These are phyloP conservation scores for Podila epigama DNA, from an alignment of 192 early-diverging fungal genomes.

Conservation along the genomic window DNA sequence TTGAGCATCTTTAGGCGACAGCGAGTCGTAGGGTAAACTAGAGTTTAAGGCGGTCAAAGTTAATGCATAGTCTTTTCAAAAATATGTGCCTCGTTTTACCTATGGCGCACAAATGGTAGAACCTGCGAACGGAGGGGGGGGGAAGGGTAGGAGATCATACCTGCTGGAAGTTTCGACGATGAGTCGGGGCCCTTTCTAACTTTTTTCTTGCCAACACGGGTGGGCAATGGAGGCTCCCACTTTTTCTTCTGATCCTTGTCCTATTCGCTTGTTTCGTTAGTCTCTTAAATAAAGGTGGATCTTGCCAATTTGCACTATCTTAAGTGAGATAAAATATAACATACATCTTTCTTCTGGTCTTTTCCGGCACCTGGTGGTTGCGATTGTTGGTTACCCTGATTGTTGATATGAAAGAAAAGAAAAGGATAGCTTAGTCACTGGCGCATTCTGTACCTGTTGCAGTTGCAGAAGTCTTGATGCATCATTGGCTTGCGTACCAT, in stretches of 20 bases:
- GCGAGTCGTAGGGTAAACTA: constrained; percentile 97
- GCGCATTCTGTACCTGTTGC: too few relatives aligned
- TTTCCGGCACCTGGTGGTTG: constrained; percentile 34
- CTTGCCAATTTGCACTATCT: too few relatives aligned
- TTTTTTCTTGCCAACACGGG: constrained; percentile 99
- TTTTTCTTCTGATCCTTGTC: constrained; percentile 92
- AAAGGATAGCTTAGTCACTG: too few relatives aligned
- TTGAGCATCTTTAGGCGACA: constrained; percentile 98
- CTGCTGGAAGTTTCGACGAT: constrained; percentile 88
- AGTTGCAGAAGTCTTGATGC: too few relatives aligned
- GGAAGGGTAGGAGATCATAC: constrained; percentile 62
- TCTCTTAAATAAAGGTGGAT: too few relatives aligned
- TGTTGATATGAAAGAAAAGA: too few relatives aligned
- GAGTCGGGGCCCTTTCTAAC: constrained; percentile 88
- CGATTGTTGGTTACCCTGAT: constrained; percentile 51
- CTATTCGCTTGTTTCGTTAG: constrained; percentile 32
- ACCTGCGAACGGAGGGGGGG: too few relatives aligned
- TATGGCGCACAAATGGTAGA: too few relatives aligned
- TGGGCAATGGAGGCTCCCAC: constrained; percentile 98
- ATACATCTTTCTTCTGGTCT: constrained; percentile 48
- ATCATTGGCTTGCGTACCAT: too few relatives aligned
- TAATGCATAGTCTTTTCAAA: not conserved
- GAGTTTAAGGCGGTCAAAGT: not conserved
- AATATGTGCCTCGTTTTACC: too few relatives aligned
- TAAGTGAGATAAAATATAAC: not conserved